phyloP scores from a whole-genome alignment of 352 stramenopile species.

The Globisporangium recalcitrans region DNA sequence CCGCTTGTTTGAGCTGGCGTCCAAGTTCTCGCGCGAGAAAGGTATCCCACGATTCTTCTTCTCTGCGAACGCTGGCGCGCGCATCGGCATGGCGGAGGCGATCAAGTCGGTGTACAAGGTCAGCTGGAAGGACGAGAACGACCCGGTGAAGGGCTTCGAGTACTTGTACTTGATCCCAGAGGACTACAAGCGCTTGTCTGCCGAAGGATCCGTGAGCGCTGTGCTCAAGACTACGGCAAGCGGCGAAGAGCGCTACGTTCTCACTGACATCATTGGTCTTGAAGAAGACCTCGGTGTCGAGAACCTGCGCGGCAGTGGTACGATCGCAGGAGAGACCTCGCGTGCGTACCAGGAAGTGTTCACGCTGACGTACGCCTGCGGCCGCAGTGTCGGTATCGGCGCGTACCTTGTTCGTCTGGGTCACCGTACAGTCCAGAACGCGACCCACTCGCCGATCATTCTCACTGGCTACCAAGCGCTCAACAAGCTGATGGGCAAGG shows the following conservation, averaged over 20 bases:
- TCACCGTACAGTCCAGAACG: conserved; percentile 99
- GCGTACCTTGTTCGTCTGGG: conserved; percentile 99
- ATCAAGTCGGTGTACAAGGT: conserved; percentile 98
- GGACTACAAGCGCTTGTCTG: conserved; percentile 92
- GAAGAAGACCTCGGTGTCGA: conserved; percentile 99
- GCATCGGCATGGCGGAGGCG: conserved; percentile 97
- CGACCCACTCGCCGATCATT: conserved; percentile 96
- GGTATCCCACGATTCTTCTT: conserved; percentile 97
- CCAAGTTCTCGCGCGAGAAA: conserved; percentile 91
- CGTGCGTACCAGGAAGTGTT: conserved; percentile 98
- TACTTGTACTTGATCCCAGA: conserved; percentile 96
- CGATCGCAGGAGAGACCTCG: conserved; percentile 99
- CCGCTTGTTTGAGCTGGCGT: conserved; percentile 97
- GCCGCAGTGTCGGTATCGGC: conserved; percentile 98
- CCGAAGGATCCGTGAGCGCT: conserved; percentile 88
- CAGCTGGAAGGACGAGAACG: conserved; percentile 94
- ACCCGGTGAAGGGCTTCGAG: conserved; percentile 97
- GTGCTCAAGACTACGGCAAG: conserved; percentile 53
- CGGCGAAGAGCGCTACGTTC: conserved; percentile 89
- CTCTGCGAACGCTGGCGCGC: conserved; percentile 97
- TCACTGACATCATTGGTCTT: conserved; percentile 97
- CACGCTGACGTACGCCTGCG: conserved; percentile 99
- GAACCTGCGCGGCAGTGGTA: conserved; percentile 98
- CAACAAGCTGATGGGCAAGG: conserved; percentile 99
- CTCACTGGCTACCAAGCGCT: conserved; percentile 99